Base-by-base conservation (phyloP, 2,329 filamentous ascomycete genomes). In the Colletotrichum simmondsii region DNA sequence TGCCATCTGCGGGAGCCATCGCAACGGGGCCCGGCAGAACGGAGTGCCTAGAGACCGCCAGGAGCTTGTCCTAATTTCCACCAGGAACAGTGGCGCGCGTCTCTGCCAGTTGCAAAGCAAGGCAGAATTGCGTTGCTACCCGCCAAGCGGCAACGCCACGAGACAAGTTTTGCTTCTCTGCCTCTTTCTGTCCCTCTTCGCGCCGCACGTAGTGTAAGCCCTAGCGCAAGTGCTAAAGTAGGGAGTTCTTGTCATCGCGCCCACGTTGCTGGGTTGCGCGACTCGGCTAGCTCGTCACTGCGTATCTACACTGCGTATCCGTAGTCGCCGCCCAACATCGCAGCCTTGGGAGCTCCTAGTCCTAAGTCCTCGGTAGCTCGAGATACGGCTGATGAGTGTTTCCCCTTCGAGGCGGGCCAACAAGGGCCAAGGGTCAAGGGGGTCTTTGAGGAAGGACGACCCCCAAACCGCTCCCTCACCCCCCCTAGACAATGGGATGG, bases 51-150 rank as follows among this genome's bases (percentile, higher is more conserved):
- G 54, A 57, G 49, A 61, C 58, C 57, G 53, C 46, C 56, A 68
- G 28, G 58, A 63, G 65, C 19, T 71, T 68, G 28, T 22, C 60
- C 42, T 62, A 74, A 74, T 74, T 74, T 74, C 72, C 72, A 74
- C 72, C 60, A 56, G 57, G 57, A 58, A 72, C 59, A 58, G 53
- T 72, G 72, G 72, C 72, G 68, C 59, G 69, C 63, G 69, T 72
- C 72, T 54, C 63, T 66, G 54, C 52, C 56, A 54, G 32, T 42
- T 37, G 61, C 59, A 68, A 53, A 49, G 53, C 35, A 72, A 14
- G 68, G 30, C 63, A 63, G 37, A 46, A 35, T 64, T 46, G 72
- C 58, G 57, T 42, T 35, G 46, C 46, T 58, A 57, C 32, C 63
- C 68, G 72, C 68, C 72, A 72, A 74, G 63, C 63, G 57, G 72